Conservation (phyloP, 495 filamentous ascomycete species). For the Penicillium macrosclerotiorum region DNA sequence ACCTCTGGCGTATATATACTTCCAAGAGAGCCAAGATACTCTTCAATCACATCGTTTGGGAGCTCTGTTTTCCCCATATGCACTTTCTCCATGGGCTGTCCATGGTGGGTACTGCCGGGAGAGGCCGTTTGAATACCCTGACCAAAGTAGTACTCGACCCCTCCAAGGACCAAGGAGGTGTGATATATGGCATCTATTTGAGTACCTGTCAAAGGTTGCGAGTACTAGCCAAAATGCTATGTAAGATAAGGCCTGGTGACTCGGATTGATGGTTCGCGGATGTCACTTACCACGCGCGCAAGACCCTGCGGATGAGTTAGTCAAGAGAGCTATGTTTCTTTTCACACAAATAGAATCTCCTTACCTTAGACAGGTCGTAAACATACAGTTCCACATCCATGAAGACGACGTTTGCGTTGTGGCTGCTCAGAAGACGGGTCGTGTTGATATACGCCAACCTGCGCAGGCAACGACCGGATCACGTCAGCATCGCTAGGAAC, state of each 20-base stretch:
- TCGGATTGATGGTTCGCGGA: slow-evolving; percentile 2
- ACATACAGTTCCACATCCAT: slow-evolving; percentile 93
- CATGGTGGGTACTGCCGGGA: slow-evolving; percentile 83
- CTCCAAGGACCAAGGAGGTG: slow-evolving; percentile 78
- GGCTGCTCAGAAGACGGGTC: background rate
- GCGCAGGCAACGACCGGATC: slow-evolving; percentile 30
- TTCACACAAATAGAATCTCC: background rate
- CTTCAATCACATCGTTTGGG: slow-evolving; percentile 78
- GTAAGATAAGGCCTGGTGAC: slow-evolving; percentile 8
- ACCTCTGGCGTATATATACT: slow-evolving; percentile 82
- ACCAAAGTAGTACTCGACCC: slow-evolving; percentile 74
- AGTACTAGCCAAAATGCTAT: slow-evolving; percentile 39
- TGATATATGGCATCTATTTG: slow-evolving; percentile 91
- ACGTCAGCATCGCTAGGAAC: slow-evolving; percentile 36
- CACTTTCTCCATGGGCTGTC: slow-evolving; percentile 74
- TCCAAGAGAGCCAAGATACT: slow-evolving; percentile 83
- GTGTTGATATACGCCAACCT: slow-evolving; percentile 12
- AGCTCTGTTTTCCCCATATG: slow-evolving; percentile 73
- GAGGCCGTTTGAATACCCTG: slow-evolving; percentile 74
- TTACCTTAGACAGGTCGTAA: slow-evolving; percentile 85
- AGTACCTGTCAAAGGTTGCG: slow-evolving; percentile 54
- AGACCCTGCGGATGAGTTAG: slow-evolving; percentile 37
- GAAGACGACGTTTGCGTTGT: background rate
- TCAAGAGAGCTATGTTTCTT: background rate
- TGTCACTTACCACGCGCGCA: slow-evolving; percentile 43